phyloP scores from a whole-genome alignment of 192 early-diverging fungal species.

The Geranomyces variabilis region DNA sequence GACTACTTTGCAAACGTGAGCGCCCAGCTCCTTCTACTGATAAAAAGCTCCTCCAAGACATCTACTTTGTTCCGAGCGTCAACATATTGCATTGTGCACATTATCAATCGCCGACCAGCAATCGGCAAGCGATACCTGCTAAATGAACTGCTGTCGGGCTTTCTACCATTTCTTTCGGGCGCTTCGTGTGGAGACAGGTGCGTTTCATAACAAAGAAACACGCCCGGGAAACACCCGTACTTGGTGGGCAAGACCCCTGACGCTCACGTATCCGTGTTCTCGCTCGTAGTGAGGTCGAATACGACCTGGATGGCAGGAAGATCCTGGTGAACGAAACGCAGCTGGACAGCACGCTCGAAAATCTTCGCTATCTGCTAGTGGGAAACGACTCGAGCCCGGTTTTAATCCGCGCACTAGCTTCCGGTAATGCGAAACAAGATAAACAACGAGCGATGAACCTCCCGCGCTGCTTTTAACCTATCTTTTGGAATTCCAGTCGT shows the following conservation, averaged over 20 bases:
- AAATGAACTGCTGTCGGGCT: slow-evolving; percentile 33
- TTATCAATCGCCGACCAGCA: slow-evolving; percentile 54
- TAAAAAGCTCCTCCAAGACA: neutral
- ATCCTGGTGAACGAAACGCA: slow-evolving; percentile 28
- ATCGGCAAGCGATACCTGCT: slow-evolving; percentile 57
- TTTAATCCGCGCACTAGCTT: neutral
- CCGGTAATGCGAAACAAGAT: too few relatives aligned
- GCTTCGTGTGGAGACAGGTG: too few relatives aligned
- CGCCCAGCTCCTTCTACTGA: slow-evolving; percentile 46
- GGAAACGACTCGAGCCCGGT: slow-evolving; percentile 12
- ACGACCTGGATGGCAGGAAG: slow-evolving; percentile 34
- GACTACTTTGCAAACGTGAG: slow-evolving; percentile 55
- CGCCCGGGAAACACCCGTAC: too few relatives aligned
- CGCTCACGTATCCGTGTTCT: too few relatives aligned
- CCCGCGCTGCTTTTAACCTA: neutral
- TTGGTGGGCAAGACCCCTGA: too few relatives aligned
- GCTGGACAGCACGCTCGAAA: neutral
- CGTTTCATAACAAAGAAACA: too few relatives aligned
- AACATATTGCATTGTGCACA: slow-evolving; percentile 55
- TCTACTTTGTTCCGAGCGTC: slow-evolving; percentile 29
- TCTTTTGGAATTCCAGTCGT: too few relatives aligned
- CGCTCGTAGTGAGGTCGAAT: too few relatives aligned
- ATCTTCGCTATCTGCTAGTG: neutral
- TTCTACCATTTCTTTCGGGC: slow-evolving; percentile 2
- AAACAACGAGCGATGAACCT: slow-evolving; percentile 18